These are phyloP conservation scores for Beauveria sp. DNA, from an alignment of 2,329 filamentous ascomycete genomes.

Conservation along the genomic window DNA sequence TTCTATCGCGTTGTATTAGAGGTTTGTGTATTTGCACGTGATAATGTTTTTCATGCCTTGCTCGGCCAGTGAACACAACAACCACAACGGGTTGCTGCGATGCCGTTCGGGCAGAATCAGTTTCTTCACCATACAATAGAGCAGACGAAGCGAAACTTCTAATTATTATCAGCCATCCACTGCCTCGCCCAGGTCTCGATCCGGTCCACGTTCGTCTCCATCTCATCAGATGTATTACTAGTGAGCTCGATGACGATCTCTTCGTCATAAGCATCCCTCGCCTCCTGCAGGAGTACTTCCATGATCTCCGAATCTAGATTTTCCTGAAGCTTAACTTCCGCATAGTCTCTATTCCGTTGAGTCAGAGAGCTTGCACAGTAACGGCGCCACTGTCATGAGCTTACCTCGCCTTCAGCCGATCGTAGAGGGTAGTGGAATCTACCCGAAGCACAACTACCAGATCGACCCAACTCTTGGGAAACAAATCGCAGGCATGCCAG, in stretches of 20 bases:
- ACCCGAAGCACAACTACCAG: conserved; percentile 86
- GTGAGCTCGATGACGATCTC: conserved; percentile 83
- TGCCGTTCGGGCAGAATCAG: no score
- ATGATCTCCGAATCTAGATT: conserved; percentile 98
- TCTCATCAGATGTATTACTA: conserved; percentile 75
- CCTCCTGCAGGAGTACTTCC: conserved; percentile 87
- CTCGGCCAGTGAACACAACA: no score
- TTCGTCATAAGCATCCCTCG: conserved; percentile 75
- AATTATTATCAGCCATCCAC: conserved; percentile 62
- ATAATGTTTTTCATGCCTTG: no score
- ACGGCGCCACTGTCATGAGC: conserved; percentile 9
- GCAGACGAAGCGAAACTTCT: background rate
- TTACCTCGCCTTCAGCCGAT: conserved; percentile 68
- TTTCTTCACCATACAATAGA: background rate
- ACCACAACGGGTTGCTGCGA: no score
- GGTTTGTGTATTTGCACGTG: no score
- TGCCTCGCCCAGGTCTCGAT: conserved; percentile 74
- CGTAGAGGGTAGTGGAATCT: conserved; percentile 73
- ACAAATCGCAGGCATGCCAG: conserved; percentile 96
- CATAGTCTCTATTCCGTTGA: conserved; percentile 57
- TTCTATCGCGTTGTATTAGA: no score
- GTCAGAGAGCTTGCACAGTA: background rate
- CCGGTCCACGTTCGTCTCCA: conserved; percentile 81
- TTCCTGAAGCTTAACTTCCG: conserved; percentile 83
- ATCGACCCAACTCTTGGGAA: conserved; percentile 90